Conservation (phyloP, 163 green algal species). For the Chlamydomonas reinhardtii region DNA sequence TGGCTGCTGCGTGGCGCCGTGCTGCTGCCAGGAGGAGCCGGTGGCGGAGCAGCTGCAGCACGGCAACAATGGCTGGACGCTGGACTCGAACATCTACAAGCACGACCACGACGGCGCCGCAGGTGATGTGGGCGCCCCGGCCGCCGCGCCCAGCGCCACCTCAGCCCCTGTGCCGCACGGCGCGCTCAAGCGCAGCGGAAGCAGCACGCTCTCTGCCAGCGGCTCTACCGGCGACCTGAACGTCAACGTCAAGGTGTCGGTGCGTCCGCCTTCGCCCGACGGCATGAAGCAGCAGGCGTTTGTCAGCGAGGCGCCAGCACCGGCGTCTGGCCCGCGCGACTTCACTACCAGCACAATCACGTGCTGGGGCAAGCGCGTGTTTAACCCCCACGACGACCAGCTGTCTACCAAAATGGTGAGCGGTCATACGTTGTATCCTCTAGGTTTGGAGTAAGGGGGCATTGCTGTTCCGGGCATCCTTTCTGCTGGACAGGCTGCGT, state of each 20-base stretch:
- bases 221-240: too few relatives aligned
- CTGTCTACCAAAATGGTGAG: too few relatives aligned
- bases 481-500: too few relatives aligned
- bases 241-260: neutral
- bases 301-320: neutral
- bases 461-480: too few relatives aligned
- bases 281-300: neutral
- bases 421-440: too few relatives aligned
- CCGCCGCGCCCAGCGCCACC: too few relatives aligned
- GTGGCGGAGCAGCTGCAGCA: neutral
- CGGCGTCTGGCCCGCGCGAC: neutral
- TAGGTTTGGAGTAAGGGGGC: too few relatives aligned
- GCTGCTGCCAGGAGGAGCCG: neutral
- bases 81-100: neutral
- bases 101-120: neutral
- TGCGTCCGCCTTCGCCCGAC: neutral
- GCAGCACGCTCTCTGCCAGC: too few relatives aligned
- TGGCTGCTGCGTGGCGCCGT: neutral
- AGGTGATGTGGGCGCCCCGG: too few relatives aligned
- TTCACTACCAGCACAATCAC: constrained; percentile 9
- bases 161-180: too few relatives aligned
- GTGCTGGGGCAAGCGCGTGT: neutral
- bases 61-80: neutral
- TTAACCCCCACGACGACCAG: constrained; percentile 14
- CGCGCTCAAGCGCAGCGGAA: too few relatives aligned